Evolutionary conservation across 768 basidiomycete species (phyloP).

Genomic region (Sarcomyxa edulis): DNA sequence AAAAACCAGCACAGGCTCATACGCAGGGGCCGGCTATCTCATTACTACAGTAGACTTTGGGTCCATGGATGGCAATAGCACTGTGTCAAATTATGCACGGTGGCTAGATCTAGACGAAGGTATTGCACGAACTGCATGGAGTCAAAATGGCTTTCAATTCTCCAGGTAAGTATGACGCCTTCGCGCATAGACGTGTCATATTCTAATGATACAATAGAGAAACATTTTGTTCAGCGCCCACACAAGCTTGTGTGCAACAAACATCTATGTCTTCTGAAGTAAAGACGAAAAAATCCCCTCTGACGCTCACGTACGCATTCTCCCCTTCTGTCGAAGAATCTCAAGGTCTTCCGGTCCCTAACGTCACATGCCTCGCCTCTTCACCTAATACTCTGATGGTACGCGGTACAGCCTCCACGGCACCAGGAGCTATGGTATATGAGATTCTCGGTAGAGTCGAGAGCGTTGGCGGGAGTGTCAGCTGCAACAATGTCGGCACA

Average conservation of each 20-base stretch:
- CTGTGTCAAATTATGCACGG: constrained; percentile 44
- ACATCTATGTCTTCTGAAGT: constrained; percentile 12
- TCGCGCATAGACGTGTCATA: no score
- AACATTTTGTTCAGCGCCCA: constrained; percentile 67
- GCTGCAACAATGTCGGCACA: constrained; percentile 24
- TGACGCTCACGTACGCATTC: constrained; percentile 42
- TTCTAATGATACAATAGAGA: constrained; percentile 30
- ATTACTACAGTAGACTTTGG: no score
- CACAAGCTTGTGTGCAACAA: constrained; percentile 58
- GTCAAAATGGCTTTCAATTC: constrained; percentile 40
- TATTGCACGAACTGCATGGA: constrained; percentile 55
- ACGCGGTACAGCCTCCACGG: constrained; percentile 37
- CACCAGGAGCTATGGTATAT: constrained; percentile 73
- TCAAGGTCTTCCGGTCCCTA: constrained; percentile 45
- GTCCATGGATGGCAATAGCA: constrained; percentile 34
- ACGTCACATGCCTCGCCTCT: constrained; percentile 52
- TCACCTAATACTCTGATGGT: constrained; percentile 49
- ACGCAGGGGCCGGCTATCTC: constrained; percentile 59
- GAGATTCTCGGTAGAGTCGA: constrained; percentile 53
- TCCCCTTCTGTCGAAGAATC: constrained; percentile 32
- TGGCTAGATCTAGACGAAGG: constrained; percentile 70
- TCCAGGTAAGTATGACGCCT: constrained; percentile 47
- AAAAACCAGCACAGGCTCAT: constrained; percentile 45
- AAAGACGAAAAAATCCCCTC: constrained; percentile 24
- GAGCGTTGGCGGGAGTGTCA: constrained; percentile 22